phyloP scores from a whole-genome alignment of 345 rosid species.

The Jatropha curcas region DNA sequence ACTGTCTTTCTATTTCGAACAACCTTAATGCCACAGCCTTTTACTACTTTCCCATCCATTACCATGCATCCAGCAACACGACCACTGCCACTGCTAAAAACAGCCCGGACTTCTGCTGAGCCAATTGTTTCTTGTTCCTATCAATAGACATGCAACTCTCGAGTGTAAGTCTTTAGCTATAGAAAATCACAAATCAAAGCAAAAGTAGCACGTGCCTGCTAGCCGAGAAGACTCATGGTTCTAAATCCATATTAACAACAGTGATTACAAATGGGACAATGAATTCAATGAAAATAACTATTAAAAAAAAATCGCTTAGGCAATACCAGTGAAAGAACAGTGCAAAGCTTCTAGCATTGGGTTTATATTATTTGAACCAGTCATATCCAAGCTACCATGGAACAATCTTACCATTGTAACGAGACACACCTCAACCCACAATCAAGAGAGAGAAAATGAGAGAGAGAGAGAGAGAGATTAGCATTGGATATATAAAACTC shows the following conservation, averaged over 20 bases:
- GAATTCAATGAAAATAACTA: background rate
- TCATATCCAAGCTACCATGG: background rate
- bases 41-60: constrained; percentile 77
- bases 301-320: background rate
- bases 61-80: constrained; percentile 99
- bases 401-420: background rate
- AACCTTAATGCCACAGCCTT: constrained; percentile 85
- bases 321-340: background rate
- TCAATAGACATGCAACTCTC: constrained; percentile 31
- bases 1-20: constrained; percentile 62
- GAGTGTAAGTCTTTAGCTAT: constrained; percentile 18
- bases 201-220: background rate
- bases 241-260: background rate
- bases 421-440: background rate
- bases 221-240: background rate
- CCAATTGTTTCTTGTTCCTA: constrained; percentile 89
- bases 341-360: background rate
- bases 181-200: background rate
- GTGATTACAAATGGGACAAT: background rate
- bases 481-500: background rate
- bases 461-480: background rate
- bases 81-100: constrained; percentile 96
- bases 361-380: background rate
- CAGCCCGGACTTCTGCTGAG: constrained; percentile 81
- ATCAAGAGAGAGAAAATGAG: background rate